Evolutionary conservation across 257 asterid genomes (phyloP), one percentile per base, ranked within the genome.

Genomic region (Scutellaria barbata): DNA sequence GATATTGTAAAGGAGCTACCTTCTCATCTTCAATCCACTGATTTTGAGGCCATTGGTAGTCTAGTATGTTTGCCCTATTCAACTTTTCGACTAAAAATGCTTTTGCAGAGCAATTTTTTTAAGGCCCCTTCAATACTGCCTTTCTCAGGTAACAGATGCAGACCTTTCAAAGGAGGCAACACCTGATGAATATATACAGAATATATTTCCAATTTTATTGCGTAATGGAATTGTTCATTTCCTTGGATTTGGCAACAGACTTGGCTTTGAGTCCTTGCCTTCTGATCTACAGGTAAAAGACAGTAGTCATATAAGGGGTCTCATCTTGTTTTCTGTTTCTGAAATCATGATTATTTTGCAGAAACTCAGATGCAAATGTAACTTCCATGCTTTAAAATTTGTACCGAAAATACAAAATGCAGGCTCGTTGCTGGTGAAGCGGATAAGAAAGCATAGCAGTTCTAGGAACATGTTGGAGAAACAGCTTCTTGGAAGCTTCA

Each of bases 231-330:
- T 88, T 33, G 96, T 94, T 77, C 97, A 91, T 82, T 88, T 94
- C 76, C 96, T 94, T 25, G 99, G 99, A 80, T 94, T 84, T 80
- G 99, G 96, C 13, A 94, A 94, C 69, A 84, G 99, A 5, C 95
- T 94, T 13, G 97, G 95, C 10, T 94, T 94, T 63, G 95, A 89
- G 61, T 92, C 93, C 7, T 47, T 95, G 75, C 94, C 98, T 59
- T 71, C 77, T 72, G 82, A 89, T 68, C 83, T 94, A 71, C 97
- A 94, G 96, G 97, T 93, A 64, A 61, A 62, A 4, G 18, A 3
- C 13, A 45, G 37, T 30, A 11, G 52, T 8, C 13, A 11, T 64
- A 41, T 2, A 8, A 58, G 41, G 42, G 48, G 5, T 14, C 8
- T 10, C 10, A 4, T 62, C 37, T 62, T 1, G 41, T 8, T 8